These are phyloP conservation scores for Cercospora sp. DNA, from an alignment of 2,329 filamentous ascomycete species.

Conservation along the genomic window DNA sequence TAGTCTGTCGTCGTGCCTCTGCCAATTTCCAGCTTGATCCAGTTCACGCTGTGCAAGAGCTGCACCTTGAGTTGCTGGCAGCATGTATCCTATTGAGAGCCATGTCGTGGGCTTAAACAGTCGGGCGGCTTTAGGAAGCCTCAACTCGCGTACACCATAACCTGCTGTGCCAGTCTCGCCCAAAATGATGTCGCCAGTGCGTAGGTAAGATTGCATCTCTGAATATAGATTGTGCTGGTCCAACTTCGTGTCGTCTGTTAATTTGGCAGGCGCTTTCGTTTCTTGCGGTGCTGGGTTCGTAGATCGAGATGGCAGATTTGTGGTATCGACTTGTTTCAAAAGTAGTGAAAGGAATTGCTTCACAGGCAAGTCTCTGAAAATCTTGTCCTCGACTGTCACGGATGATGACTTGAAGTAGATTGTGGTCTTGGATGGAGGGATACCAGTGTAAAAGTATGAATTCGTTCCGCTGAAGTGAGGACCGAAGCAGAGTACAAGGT, in stretches of 20 bases:
- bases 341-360: constrained; percentile 16
- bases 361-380: constrained; percentile 18
- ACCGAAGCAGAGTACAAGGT: constrained; percentile 23
- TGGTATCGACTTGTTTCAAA: constrained; percentile 10
- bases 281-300: constrained; percentile 1
- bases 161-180: constrained; percentile 87
- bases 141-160: constrained; percentile 84
- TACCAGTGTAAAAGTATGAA: constrained; percentile 43
- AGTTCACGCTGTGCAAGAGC: constrained; percentile 71
- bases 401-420: constrained; percentile 41
- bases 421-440: constrained; percentile 40
- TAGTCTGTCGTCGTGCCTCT: constrained; percentile 8
- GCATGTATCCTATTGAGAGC: constrained; percentile 66
- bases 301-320: not conserved
- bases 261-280: not conserved
- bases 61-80: constrained; percentile 66
- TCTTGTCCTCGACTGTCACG: constrained; percentile 38
- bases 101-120: constrained; percentile 78
- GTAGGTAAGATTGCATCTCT: constrained; percentile 8
- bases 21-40: constrained; percentile 31
- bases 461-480: constrained; percentile 23
- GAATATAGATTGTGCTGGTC: constrained; percentile 16
- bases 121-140: constrained; percentile 71
- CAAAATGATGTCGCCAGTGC: constrained; percentile 68
- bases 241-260: not conserved